A percentile compares a stretch with the other conserved stretches of the same genome.
Evolutionary conservation across 352 stramenopile genomes (phyloP).

Genomic region (Globisporangium ultimum): DNA sequence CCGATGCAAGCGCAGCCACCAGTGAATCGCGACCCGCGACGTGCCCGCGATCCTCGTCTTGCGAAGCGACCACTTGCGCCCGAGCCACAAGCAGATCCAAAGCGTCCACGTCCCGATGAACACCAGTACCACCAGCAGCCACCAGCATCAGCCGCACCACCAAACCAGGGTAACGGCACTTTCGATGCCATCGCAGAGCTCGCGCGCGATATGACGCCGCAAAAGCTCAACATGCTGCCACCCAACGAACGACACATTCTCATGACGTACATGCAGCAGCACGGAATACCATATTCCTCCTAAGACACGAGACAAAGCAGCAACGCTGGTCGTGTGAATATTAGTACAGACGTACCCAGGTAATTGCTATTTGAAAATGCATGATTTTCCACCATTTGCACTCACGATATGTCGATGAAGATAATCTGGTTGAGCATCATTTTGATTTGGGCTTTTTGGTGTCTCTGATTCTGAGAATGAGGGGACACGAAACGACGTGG

Average conservation of each 20-base stretch:
- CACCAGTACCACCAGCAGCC: slow-evolving; percentile 8
- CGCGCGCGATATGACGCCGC: slow-evolving; percentile 73
- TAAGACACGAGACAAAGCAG: slow-evolving; percentile 2
- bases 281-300: slow-evolving; percentile 52
- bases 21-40: slow-evolving; percentile 51
- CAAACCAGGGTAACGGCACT: slow-evolving; percentile 21
- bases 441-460: not conserved
- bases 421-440: too few relatives aligned
- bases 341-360: too few relatives aligned
- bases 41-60: slow-evolving; percentile 53
- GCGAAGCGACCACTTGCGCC: slow-evolving; percentile 16
- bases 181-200: slow-evolving; percentile 67
- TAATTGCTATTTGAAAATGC: slow-evolving; percentile 4
- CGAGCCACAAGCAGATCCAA: slow-evolving; percentile 5
- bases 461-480: slow-evolving; percentile 8
- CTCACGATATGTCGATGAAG: too few relatives aligned
- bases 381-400: not conserved
- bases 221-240: slow-evolving; percentile 77
- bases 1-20: slow-evolving; percentile 15
- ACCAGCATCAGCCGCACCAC: slow-evolving; percentile 1
- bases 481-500: slow-evolving; percentile 1
- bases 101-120: slow-evolving; percentile 13
- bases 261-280: slow-evolving; percentile 79
- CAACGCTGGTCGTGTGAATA: not conserved
- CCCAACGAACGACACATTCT: slow-evolving; percentile 78